Conservation (phyloP, 2,329 filamentous ascomycete genomes). For the Pestalotiopsis sp. region DNA sequence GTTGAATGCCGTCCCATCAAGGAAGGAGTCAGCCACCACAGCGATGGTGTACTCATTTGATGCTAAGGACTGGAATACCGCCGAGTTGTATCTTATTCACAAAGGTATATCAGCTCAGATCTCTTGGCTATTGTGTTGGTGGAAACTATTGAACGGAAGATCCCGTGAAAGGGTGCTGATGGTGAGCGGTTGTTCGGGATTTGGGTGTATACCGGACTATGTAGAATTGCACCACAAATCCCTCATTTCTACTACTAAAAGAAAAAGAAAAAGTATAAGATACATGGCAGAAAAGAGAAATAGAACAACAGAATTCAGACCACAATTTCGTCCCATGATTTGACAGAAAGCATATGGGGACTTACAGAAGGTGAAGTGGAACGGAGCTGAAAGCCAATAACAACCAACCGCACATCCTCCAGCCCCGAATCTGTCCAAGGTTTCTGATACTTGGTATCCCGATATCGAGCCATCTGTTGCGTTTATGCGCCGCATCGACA, state of each 20-base stretch:
- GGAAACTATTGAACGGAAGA: too few species aligned
- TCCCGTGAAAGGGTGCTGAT: too few species aligned
- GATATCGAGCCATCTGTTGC: conserved; percentile 19
- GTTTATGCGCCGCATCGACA: conserved; percentile 26
- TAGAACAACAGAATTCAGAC: too few species aligned
- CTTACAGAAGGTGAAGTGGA: conserved; percentile 21
- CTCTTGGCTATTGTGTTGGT: too few species aligned
- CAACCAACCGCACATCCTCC: conserved; percentile 15
- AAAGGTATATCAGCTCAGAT: not conserved
- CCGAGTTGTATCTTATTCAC: conserved; percentile 17
- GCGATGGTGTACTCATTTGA: conserved; percentile 24
- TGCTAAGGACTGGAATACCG: conserved; percentile 20
- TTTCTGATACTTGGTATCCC: conserved; percentile 20
- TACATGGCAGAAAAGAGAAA: too few species aligned
- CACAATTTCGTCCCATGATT: too few species aligned
- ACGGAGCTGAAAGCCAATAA: conserved; percentile 20
- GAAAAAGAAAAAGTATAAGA: too few species aligned
- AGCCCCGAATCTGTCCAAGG: conserved; percentile 15
- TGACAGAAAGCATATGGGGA: not conserved
- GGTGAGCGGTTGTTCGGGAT: too few species aligned
- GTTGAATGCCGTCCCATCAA: conserved; percentile 14
- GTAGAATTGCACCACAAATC: too few species aligned
- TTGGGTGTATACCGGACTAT: too few species aligned
- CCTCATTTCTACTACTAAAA: too few species aligned
- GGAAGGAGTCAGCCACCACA: conserved; percentile 20